Percentiles rank a stretch among this genome's conserved stretches.
Conservation (phyloP, 495 filamentous ascomycete genomes). For the Saxophila tyrrhenica region DNA sequence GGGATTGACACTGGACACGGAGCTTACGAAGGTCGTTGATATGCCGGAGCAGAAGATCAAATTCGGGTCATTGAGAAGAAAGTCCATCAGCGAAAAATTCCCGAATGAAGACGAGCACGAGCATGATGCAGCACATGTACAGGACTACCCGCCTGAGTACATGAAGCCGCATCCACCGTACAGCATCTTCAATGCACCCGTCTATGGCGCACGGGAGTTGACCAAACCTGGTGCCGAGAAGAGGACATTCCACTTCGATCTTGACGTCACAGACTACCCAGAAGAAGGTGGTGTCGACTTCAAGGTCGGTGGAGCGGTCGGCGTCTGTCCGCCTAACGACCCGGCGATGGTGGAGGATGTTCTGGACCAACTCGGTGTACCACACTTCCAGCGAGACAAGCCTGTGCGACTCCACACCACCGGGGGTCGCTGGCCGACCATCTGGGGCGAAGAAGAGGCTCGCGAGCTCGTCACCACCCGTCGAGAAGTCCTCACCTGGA, state of each 20-base stretch:
- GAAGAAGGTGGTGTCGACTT: conserved; percentile 80
- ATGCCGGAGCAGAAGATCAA: conserved; percentile 64
- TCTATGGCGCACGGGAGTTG: conserved; percentile 72
- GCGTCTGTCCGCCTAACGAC: conserved; percentile 80
- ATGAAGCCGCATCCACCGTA: conserved; percentile 94
- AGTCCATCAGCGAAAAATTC: conserved; percentile 18
- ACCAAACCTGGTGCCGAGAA: conserved; percentile 90
- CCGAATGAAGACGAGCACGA: conserved; percentile 22
- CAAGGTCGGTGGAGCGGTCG: conserved; percentile 91
- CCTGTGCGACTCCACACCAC: conserved; percentile 65
- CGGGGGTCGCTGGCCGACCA: conserved; percentile 85
- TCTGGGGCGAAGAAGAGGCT: conserved; percentile 88
- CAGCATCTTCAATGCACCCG: conserved; percentile 73
- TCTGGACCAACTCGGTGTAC: conserved; percentile 66
- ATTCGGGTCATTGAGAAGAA: conserved; percentile 34
- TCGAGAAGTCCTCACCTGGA: conserved; percentile 87
- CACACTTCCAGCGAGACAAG: conserved; percentile 67
- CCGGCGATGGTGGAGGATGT: conserved; percentile 67
- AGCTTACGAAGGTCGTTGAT: conserved; percentile 55
- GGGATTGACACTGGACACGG: conserved; percentile 53
- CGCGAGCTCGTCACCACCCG: conserved; percentile 78
- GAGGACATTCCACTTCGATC: conserved; percentile 90
- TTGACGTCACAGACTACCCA: conserved; percentile 93
- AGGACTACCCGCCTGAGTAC: conserved; percentile 69
- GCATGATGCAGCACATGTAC: conserved; percentile 24